Evolutionary conservation across 1,139 yeast genomes (phyloP).

Genomic region (Saccharomyces hybrid): DNA sequence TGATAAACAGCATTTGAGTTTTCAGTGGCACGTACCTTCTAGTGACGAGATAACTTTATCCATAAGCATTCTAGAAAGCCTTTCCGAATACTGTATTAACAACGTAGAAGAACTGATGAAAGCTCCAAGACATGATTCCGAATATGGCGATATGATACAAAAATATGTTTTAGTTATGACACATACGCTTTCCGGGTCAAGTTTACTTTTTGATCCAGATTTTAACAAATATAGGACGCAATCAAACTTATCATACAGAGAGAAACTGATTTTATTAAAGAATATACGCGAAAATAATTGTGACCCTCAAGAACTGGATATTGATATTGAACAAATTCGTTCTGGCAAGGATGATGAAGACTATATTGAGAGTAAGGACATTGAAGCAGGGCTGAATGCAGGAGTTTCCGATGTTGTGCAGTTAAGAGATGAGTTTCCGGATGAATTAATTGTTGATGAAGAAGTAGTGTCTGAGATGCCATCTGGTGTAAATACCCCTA

Average conservation of each 20-base stretch:
- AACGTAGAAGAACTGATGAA: constrained; percentile 38
- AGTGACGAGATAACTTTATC: constrained; percentile 54
- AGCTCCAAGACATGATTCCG: constrained; percentile 17
- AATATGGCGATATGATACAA: constrained; percentile 41
- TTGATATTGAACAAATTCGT: constrained; percentile 32
- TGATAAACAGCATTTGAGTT: constrained; percentile 39
- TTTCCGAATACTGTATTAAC: constrained; percentile 40
- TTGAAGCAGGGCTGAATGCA: constrained; percentile 29
- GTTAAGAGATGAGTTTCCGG: constrained; percentile 16
- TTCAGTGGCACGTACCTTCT: constrained; percentile 72
- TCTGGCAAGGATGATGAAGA: constrained; percentile 17
- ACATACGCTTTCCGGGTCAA: constrained; percentile 63
- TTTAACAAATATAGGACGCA: constrained; percentile 27
- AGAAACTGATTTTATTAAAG: constrained; percentile 30
- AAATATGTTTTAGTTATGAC: constrained; percentile 51
- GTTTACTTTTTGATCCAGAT: constrained; percentile 67
- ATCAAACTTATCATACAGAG: constrained; percentile 21
- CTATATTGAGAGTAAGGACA: constrained; percentile 32
- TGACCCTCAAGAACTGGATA: constrained; percentile 30
- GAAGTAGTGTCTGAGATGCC: constrained; percentile 30
- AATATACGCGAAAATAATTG: constrained; percentile 30
- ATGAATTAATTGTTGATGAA: constrained; percentile 29
- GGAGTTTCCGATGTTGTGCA: constrained; percentile 36
- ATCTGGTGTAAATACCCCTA: constrained; percentile 29
- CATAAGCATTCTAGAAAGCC: constrained; percentile 46